Evolutionary conservation across 2,329 filamentous ascomycete species (phyloP), one percentile per base, ranked within the genome.

Genomic region (Cercospora sp.): DNA sequence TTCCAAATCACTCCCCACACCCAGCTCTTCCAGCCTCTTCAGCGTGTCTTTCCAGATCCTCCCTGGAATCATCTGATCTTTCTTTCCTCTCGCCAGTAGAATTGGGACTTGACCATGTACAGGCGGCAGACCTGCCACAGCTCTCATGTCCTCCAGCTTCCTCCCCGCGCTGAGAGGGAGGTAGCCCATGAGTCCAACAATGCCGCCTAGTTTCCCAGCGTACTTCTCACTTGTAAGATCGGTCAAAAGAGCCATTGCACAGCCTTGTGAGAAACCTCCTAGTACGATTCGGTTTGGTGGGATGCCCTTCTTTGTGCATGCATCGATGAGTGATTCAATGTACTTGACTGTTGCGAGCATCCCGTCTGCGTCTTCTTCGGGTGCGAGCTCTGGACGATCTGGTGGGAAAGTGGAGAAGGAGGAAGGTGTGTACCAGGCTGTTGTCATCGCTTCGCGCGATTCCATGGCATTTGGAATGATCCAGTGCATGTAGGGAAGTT

Each of bases 391-490:
- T 10, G 80, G 80, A 4, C 81, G 75, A 9, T 79, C 75, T 55
- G 78, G 79, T 63, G 80, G 81, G 24, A 69, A 70, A 49, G 80
- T 74, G 78, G 70, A 82, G 57, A 77, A 74, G 18, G 70, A 71
- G 13, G 78, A 81, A 1, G 80, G 83, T 21, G 76, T 78, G 75
- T 80, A 85, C 84, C 82, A 86, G 21, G 82, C 84, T 67, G 79
- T 82, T 26, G 80, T 75, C 66, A 67, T 63, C 8, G 82, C 77
- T 57, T 85, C 82, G 66, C 77, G 80, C 71, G 85, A 81, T 45
- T 82, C 78, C 51, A 79, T 77, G 2, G 84, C 84, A 65, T 83
- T 85, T 13, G 85, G 84, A 30, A 86, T 79, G 49, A 85, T 76
- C 84, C 84, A 86, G 59, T 79, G 78, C 70, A 85, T 75, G 72